Evolutionary conservation across 2,329 filamentous ascomycete genomes (phyloP).

Genomic region (Sclerotinia trifoliorum): DNA sequence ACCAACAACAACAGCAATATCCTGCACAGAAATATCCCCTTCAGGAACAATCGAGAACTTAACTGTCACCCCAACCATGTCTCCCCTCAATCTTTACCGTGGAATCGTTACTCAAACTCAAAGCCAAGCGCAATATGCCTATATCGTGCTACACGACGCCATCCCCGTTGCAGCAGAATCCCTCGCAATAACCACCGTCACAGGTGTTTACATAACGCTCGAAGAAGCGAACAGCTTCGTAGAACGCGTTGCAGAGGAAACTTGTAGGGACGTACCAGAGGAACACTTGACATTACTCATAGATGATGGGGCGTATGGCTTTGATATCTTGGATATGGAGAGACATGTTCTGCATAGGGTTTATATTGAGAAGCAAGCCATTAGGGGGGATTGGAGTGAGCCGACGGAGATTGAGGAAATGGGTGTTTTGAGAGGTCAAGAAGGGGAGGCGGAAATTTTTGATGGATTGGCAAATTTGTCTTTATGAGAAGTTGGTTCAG

Average conservation of each 20-base stretch:
- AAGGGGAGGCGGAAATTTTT: neutral
- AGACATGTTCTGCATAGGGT: constrained; percentile 4
- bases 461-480: constrained; percentile 5
- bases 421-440: neutral
- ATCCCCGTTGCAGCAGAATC: constrained; percentile 6
- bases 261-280: constrained; percentile 1
- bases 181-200: neutral
- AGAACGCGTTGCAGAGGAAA: neutral
- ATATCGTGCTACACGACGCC: neutral
- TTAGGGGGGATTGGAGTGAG: constrained; percentile 8
- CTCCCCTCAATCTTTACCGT: neutral
- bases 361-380: neutral
- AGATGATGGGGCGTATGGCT: constrained; percentile 2
- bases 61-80: neutral
- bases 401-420: neutral
- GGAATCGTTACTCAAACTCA: neutral
- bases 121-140: neutral
- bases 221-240: constrained; percentile 13
- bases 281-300: neutral
- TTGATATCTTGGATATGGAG: constrained; percentile 11
- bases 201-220: neutral
- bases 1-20: neutral
- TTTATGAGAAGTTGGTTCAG: neutral
- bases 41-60: neutral
- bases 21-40: neutral